Base-by-base conservation (phyloP, 1,139 yeast species). In the Suhomyces choctaworum region DNA sequence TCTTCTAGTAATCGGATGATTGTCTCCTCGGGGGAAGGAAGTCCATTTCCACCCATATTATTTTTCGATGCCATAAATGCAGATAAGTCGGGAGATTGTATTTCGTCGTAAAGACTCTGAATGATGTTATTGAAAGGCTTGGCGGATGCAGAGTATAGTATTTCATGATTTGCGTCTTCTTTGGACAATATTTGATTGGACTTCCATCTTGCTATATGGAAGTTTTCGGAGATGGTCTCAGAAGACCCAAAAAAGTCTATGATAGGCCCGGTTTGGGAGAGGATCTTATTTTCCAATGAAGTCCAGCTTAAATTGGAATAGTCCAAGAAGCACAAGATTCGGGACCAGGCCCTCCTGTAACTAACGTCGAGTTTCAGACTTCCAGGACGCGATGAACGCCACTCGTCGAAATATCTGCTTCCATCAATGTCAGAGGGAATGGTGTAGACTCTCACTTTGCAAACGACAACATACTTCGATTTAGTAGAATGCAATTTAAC, bases 351-450 rank as follows among this genome's bases (percentile, higher is more conserved):
- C 4, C 35, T 34, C 27, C 51, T 55, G 40, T 63, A 64, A 5
- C 42, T 51, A 29, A 52, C 64, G 2, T 62, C 65, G 15, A 62
- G 42, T 15, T 34, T 38, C 22, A 25, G 25, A 5, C 31, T 26
- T 12, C 28, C 25, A n/a, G 39, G 39, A 7, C 30, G 22, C 2
- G 25, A n/a, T 3, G n/a, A 13, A 38, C 77, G 57, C 63, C 67
- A 66, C 16, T 53, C 57, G 1, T 46, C 48, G 3, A 76, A 40
- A 30, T 43, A 50, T 15, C 64, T 45, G 7, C 62, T 52, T 0
- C 75, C 73, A 0, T 53, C 51, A 1, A 66, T 50, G 52, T 80
- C 84, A 3, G 47, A 41, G 0, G 82, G 80, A 1, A 80, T 47
- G 2, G 62, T 54, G 45, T 78, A 80, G 1, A 80, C 46, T 40